A percentile compares a stretch with the other conserved stretches of the same genome.
Evolutionary conservation across 2,329 filamentous ascomycete species (phyloP).

Genomic region (Botrytis fabae): DNA sequence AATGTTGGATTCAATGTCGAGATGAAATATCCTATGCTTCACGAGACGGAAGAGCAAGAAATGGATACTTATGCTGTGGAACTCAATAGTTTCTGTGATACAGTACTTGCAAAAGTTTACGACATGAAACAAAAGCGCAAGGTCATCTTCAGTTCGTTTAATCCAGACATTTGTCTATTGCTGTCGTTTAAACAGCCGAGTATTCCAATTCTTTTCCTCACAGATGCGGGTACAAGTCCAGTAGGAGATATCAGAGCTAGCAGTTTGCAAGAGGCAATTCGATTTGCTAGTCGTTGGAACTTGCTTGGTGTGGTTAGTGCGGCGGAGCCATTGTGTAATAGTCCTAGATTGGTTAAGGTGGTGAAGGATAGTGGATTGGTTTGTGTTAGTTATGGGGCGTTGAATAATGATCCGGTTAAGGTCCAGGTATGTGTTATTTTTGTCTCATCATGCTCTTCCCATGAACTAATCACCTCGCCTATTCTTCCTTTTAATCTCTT

Average conservation of each 20-base stretch:
- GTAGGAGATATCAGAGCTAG: constrained; percentile 89
- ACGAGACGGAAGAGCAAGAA: constrained; percentile 90
- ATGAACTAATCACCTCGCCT: no score
- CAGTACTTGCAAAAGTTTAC: constrained; percentile 86
- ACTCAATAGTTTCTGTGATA: constrained; percentile 95
- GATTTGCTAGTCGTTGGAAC: constrained; percentile 94
- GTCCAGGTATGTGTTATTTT: constrained; percentile 67
- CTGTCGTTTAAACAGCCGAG: constrained; percentile 96
- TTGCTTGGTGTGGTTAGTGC: constrained; percentile 85
- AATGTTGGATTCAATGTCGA: constrained; percentile 96
- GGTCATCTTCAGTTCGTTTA: constrained; percentile 96
- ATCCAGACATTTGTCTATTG: constrained; percentile 92
- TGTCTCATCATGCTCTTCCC: not conserved
- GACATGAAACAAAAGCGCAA: constrained; percentile 80
- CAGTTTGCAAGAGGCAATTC: constrained; percentile 90
- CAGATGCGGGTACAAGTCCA: constrained; percentile 76
- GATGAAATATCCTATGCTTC: constrained; percentile 98
- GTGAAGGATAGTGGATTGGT: constrained; percentile 94
- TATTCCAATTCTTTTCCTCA: constrained; percentile 92
- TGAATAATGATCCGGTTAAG: constrained; percentile 85
- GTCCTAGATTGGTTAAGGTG: constrained; percentile 83
- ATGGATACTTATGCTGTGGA: constrained; percentile 97
- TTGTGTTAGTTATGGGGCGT: constrained; percentile 87
- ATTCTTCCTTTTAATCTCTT: not conserved
- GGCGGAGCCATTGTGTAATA: constrained; percentile 85